Conservation (phyloP, 176 grass and related monocot species). For the Ensete ventricosum region DNA sequence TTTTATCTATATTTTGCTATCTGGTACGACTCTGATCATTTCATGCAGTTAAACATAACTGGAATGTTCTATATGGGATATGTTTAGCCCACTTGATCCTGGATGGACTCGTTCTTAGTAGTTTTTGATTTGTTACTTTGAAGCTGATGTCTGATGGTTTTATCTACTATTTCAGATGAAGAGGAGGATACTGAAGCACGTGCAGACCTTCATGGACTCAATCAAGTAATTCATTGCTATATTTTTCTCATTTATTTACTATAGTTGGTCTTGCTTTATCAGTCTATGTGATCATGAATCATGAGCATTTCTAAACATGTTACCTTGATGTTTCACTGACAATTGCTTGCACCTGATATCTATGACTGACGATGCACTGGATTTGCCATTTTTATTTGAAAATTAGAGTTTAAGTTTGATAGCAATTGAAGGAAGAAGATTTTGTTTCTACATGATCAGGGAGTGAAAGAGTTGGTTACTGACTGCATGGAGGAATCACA, state of each 20-base stretch:
- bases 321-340: too few species aligned
- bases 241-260: neutral
- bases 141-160: conserved; percentile 2
- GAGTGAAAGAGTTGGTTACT: neutral
- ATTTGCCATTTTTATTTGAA: neutral
- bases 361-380: neutral
- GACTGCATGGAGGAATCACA: conserved; percentile 8
- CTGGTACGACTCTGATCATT: neutral
- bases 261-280: neutral
- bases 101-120: neutral
- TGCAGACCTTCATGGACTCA: conserved; percentile 14
- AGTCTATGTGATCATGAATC: too few species aligned
- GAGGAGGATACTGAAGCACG: conserved; percentile 28
- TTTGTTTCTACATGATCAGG: conserved; percentile 14
- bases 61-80: neutral
- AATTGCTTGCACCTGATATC: neutral
- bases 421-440: neutral
- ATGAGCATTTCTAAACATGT: too few species aligned
- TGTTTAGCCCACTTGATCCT: neutral
- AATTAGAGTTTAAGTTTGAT: neutral
- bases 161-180: conserved; percentile 37
- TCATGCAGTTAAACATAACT: neutral
- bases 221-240: conserved; percentile 18
- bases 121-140: neutral
- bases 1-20: neutral